phyloP scores from a whole-genome alignment of 768 basidiomycete genomes.

The Leccinum longicurvipes region DNA sequence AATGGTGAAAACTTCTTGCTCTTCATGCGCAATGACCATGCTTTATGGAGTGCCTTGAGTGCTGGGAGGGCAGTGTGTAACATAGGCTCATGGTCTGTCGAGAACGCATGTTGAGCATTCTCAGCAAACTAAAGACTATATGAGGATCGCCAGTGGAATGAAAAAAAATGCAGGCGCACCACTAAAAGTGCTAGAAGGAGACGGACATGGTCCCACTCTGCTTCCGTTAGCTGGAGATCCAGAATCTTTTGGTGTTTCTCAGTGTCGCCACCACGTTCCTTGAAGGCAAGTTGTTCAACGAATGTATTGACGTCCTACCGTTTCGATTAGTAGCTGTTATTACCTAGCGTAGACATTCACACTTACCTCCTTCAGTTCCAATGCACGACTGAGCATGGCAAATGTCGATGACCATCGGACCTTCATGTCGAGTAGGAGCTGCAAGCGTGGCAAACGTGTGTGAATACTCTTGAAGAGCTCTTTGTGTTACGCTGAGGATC shows the following conservation, averaged over 20 bases:
- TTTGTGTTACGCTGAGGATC: neutral
- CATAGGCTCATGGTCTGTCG: neutral
- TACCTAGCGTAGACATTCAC: neutral
- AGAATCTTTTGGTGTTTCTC: neutral
- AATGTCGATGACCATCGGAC: neutral
- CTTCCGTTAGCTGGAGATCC: neutral
- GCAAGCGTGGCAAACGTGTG: neutral
- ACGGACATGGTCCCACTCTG: neutral
- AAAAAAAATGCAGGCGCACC: neutral
- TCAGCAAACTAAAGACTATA: neutral
- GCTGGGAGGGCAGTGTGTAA: neutral
- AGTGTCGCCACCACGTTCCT: neutral
- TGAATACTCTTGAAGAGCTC: neutral
- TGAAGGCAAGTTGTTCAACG: neutral
- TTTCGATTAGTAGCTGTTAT: no score
- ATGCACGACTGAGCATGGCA: neutral
- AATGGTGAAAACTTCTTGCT: neutral
- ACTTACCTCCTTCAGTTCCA: neutral
- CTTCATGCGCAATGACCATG: neutral
- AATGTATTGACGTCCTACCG: neutral
- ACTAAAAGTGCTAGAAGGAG: neutral
- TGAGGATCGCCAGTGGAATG: neutral
- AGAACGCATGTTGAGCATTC: neutral
- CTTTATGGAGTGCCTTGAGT: neutral
- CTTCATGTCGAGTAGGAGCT: neutral